These are phyloP conservation scores for Candida nanaspora DNA, from an alignment of 805 yeast genomes.

Conservation along the genomic window DNA sequence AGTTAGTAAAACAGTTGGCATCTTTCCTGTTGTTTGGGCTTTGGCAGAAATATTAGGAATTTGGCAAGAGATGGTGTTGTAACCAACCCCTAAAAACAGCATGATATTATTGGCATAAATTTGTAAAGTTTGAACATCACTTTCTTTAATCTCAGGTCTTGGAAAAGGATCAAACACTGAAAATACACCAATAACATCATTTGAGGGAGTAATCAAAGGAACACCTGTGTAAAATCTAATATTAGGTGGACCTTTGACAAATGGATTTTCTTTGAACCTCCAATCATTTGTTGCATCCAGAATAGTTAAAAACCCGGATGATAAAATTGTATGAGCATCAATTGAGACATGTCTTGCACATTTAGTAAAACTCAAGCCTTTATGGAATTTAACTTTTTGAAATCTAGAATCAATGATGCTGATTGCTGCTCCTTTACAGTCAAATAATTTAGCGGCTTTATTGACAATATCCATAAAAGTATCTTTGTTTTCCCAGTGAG, in stretches of 20 bases:
- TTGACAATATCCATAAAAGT: conserved; percentile 32
- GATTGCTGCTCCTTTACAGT: conserved; percentile 47
- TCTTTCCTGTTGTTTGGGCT: not conserved
- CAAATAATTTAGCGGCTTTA: conserved; percentile 33
- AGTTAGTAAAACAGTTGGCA: not conserved
- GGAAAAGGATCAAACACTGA: conserved; percentile 49
- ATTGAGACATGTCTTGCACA: conserved; percentile 51
- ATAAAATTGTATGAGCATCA: conserved; percentile 64
- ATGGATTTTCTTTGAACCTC: conserved; percentile 57
- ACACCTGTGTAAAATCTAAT: conserved; percentile 62
- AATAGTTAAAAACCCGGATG: conserved; percentile 46
- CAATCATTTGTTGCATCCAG: conserved; percentile 62
- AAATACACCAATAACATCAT: conserved; percentile 47
- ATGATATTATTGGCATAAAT: conserved; percentile 34
- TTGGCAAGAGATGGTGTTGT: conserved; percentile 5
- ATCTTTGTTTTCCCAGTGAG: conserved; percentile 42
- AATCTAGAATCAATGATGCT: conserved; percentile 45
- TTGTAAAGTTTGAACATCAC: conserved; percentile 29
- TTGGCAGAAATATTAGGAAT: conserved; percentile 1
- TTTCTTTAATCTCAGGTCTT: conserved; percentile 28
- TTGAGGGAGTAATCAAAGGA: conserved; percentile 36
- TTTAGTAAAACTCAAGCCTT: conserved; percentile 39
- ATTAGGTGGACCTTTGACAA: conserved; percentile 54
- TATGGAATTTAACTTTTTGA: conserved; percentile 44
- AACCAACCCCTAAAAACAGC: conserved; percentile 31